Conservation (phyloP, 2,329 filamentous ascomycete species). For the Fusarium torreyae region DNA sequence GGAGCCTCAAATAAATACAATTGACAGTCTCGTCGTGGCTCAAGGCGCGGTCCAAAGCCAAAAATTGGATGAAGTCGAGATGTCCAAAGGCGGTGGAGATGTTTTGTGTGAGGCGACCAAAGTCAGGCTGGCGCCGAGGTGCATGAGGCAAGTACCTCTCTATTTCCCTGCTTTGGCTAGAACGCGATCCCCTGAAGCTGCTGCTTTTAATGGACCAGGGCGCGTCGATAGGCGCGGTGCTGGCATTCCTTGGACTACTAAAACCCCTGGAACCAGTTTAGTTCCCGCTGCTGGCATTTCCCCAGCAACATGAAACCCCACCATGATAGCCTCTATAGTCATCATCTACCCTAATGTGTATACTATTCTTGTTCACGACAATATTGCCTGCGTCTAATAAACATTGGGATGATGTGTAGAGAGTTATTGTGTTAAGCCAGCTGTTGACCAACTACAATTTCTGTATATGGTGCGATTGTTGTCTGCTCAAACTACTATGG, state of each 20-base stretch:
- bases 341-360: background rate
- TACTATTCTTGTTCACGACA: too few relatives aligned
- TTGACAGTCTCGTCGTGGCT: conserved; percentile 11
- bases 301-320: conserved; percentile 44
- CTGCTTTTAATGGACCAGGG: conserved; percentile 18
- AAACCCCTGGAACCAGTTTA: conserved; percentile 32
- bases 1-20: conserved; percentile 19
- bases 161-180: conserved; percentile 5
- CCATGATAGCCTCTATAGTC: conserved; percentile 2
- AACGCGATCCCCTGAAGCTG: conserved; percentile 34
- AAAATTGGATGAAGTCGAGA: conserved; percentile 27
- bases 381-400: too few relatives aligned
- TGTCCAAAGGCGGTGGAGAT: conserved; percentile 35
- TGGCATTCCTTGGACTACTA: conserved; percentile 24
- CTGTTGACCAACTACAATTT: too few relatives aligned
- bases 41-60: conserved; percentile 16
- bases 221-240: conserved; percentile 42
- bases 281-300: conserved; percentile 39
- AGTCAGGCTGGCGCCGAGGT: conserved; percentile 6
- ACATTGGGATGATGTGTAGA: too few relatives aligned
- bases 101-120: conserved; percentile 30
- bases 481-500: too few relatives aligned
- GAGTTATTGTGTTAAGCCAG: too few relatives aligned
- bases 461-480: too few relatives aligned
- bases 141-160: conserved; percentile 14